Percentiles rank a stretch among this genome's conserved stretches.
phyloP scores from a whole-genome alignment of 345 rosid genomes.

The Corchorus olitorius region DNA sequence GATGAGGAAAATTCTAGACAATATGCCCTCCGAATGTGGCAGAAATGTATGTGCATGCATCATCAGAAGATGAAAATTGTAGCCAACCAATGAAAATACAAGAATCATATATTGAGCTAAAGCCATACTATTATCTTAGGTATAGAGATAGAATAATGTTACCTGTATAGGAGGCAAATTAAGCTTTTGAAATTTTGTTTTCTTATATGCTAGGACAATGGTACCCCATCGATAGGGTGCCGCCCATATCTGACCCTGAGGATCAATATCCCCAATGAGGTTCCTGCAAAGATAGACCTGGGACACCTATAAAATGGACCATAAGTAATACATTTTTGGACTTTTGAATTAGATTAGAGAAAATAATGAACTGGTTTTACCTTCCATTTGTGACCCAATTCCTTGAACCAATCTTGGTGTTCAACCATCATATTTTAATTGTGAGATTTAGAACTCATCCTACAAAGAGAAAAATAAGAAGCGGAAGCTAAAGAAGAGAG shows the following conservation, averaged over 20 bases:
- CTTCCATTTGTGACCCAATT: conserved; percentile 81
- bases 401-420: conserved; percentile 76
- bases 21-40: not conserved
- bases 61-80: not conserved
- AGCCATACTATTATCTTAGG: not conserved
- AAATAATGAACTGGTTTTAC: conserved; percentile 35
- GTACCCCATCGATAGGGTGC: conserved; percentile 91
- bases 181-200: conserved; percentile 66
- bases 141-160: conserved; percentile 5
- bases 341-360: conserved; percentile 8
- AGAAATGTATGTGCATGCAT: not conserved
- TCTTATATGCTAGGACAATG: conserved; percentile 87
- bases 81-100: not conserved
- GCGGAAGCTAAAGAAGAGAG: too few relatives aligned
- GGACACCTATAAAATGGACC: conserved; percentile 40
- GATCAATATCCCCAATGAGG: conserved; percentile 59
- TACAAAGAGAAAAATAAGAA: too few relatives aligned
- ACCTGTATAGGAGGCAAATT: conserved; percentile 84
- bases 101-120: conserved; percentile 8
- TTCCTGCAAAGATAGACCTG: conserved; percentile 88
- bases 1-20: not conserved
- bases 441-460: too few relatives aligned
- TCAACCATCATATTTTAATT: too few relatives aligned
- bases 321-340: not conserved
- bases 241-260: conserved; percentile 79